Evolutionary conservation across 306 rosid genomes (phyloP), one percentile per base, ranked within the genome.

Genomic region (Arachis stenosperma): DNA sequence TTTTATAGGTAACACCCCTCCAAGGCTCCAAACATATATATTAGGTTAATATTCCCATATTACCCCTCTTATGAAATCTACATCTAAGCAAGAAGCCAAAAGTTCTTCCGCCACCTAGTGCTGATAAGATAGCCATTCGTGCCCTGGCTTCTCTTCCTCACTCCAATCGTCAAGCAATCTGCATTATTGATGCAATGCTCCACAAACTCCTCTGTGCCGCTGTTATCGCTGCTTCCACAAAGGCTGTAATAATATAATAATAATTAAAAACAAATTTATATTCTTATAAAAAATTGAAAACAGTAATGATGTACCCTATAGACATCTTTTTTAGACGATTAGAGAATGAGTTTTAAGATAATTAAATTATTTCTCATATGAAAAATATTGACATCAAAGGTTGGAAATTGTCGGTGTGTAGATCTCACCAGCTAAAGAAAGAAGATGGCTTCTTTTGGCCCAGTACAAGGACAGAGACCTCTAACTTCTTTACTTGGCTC

Each of bases 51-150:
- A 56, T 73, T 54, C 69, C 58, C 61, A 69, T 62, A 59, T 70
- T 30, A 11, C 74, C 58, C 41, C 56, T 27, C 44, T 52, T n/a
- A 54, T 55, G 9, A 44, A 65, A 48, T 53, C 61, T 8, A 54
- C 7, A 42, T 41, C 81, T 84, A 94, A 79, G 99, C 99, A 75
- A 94, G 84, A 64, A 94, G 96, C 99, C 99, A 94, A 85, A 90
- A 94, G 75, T 91, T 82, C 86, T 88, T 94, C 90, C 91, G 99
- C 97, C 96, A 89, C 85, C 91, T 89, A 57, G 96, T 94, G 84
- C 88, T 91, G 83, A 94, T 88, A 6, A 89, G 81, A 77, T 91
- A 94, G 57, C 97, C 97, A 36, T 89, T 81, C 51, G 82, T 88
- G 60, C 94, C 97, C 33, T 79, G 85, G 86, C 97, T 88, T 79